These are phyloP conservation scores for Mrakiaceae sp. DNA, from an alignment of 1,284 basidiomycete species.

Conservation along the genomic window DNA sequence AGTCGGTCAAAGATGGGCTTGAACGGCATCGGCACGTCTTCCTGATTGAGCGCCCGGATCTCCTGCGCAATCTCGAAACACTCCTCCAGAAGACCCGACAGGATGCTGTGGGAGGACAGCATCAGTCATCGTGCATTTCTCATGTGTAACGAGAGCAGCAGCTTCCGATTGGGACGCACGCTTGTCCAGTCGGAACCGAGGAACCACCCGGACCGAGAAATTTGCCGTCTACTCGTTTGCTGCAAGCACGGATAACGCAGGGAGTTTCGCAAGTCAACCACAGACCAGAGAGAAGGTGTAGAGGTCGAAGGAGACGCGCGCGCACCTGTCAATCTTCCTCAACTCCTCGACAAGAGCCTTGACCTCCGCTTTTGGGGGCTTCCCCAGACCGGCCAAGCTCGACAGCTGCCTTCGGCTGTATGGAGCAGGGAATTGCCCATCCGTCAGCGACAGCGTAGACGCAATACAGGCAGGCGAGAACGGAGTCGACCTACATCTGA, in stretches of 20 bases:
- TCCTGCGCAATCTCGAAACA: conserved; percentile 96
- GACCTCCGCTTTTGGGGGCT: conserved; percentile 71
- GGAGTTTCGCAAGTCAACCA: background rate
- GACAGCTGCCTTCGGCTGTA: conserved; percentile 65
- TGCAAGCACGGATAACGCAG: conserved; percentile 13
- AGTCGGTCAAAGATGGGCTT: conserved; percentile 93
- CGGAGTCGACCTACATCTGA: conserved; percentile 38
- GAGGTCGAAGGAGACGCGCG: conserved; percentile 32
- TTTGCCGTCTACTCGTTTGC: conserved; percentile 90
- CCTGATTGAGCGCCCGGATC: conserved; percentile 88
- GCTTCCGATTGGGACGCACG: conserved; percentile 25
- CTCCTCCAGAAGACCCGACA: conserved; percentile 76
- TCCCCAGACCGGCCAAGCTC: conserved; percentile 74
- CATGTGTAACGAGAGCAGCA: too few species aligned
- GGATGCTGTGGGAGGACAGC: conserved; percentile 24
- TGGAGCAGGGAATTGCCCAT: too few species aligned
- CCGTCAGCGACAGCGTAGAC: too few species aligned
- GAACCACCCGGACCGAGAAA: conserved; percentile 83
- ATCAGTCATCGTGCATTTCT: too few species aligned
- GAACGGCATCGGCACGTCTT: conserved; percentile 73
- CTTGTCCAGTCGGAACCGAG: conserved; percentile 80
- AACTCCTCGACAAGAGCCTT: conserved; percentile 87
- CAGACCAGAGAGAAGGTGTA: conserved; percentile 25
- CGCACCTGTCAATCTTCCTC: conserved; percentile 86
- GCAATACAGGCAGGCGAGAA: too few species aligned